These are phyloP conservation scores for Vanderwaltozyma polyspora DNA, from an alignment of 805 yeast species.

Conservation along the genomic window DNA sequence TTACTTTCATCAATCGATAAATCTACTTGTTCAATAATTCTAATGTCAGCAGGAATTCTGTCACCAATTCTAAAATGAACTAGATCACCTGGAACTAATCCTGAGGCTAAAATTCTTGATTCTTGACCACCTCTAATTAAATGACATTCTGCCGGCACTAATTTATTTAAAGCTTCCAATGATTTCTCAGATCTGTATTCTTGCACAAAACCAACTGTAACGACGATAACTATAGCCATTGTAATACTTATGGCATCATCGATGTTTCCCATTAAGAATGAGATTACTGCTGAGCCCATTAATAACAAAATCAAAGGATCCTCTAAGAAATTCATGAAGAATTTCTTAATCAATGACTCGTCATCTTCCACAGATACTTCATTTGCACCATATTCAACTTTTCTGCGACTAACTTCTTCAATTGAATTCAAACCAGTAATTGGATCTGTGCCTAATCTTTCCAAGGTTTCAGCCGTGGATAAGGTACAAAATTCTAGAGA, in stretches of 20 bases:
- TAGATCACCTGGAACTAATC: slow-evolving; percentile 91
- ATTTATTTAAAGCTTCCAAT: slow-evolving; percentile 78
- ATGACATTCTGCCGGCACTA: slow-evolving; percentile 96
- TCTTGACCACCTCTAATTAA: slow-evolving; percentile 72
- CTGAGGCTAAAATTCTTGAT: slow-evolving; percentile 73
- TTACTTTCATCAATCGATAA: slow-evolving; percentile 85
- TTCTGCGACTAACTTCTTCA: slow-evolving; percentile 63
- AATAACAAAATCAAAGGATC: slow-evolving; percentile 84
- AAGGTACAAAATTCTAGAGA: slow-evolving; percentile 54
- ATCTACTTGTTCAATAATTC: slow-evolving; percentile 69
- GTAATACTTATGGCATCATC: slow-evolving; percentile 95
- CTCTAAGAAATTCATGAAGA: slow-evolving; percentile 69
- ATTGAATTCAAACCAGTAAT: slow-evolving; percentile 50
- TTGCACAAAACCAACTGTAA: slow-evolving; percentile 93
- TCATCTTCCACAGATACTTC: slow-evolving; percentile 70
- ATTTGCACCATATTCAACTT: slow-evolving; percentile 69
- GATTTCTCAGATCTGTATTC: slow-evolving; percentile 94
- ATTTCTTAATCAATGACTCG: slow-evolving; percentile 59
- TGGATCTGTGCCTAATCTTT: slow-evolving; percentile 50
- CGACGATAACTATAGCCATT: slow-evolving; percentile 84
- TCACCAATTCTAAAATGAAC: slow-evolving; percentile 89
- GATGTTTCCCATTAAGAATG: slow-evolving; percentile 87
- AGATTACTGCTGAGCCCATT: slow-evolving; percentile 79
- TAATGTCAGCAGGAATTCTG: slow-evolving; percentile 89
- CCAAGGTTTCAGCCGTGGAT: slow-evolving; percentile 54